phyloP scores from a whole-genome alignment of 192 early-diverging fungal species.

The Backusella mclennaniae region DNA sequence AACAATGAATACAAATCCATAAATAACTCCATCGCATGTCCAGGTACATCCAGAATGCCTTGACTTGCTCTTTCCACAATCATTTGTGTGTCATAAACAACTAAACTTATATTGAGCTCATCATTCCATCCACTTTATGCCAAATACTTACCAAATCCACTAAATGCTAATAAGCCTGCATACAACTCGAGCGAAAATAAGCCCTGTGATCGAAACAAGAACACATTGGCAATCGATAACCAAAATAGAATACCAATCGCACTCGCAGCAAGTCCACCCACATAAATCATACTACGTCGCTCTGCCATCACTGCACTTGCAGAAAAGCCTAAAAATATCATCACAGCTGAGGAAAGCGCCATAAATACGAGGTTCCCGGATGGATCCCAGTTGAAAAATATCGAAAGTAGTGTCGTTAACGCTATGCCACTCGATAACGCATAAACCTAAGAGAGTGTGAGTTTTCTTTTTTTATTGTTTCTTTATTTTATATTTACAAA shows the following conservation, averaged over 20 bases:
- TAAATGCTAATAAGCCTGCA: slow-evolving; percentile 49
- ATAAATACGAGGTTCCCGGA: slow-evolving; percentile 21
- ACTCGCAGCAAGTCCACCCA: slow-evolving; percentile 38
- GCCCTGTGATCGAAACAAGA: slow-evolving; percentile 34
- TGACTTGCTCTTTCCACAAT: slow-evolving; percentile 45
- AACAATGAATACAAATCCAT: slow-evolving; percentile 53
- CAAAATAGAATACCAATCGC: slow-evolving; percentile 31
- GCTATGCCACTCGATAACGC: slow-evolving; percentile 25
- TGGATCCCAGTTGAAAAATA: slow-evolving; percentile 21
- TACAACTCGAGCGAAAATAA: slow-evolving; percentile 50
- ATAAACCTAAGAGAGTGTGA: not conserved
- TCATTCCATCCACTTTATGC: not conserved
- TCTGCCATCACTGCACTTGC: slow-evolving; percentile 38
- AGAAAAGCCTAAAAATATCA: slow-evolving; percentile 51
- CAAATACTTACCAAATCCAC: slow-evolving; percentile 27
- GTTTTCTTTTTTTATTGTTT: too few relatives aligned
- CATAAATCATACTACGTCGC: slow-evolving; percentile 29
- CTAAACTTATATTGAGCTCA: not conserved
- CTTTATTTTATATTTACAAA: not conserved
- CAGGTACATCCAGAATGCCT: slow-evolving; percentile 33
- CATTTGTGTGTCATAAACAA: slow-evolving; percentile 58
- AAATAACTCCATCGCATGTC: slow-evolving; percentile 45
- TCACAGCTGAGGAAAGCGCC: slow-evolving; percentile 39
- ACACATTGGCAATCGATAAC: slow-evolving; percentile 41
- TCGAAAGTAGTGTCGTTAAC: slow-evolving; percentile 1